Percentiles rank a stretch among this genome's conserved stretches.
Evolutionary conservation across 2,329 filamentous ascomycete species (phyloP).

Genomic region (Paecilomyces dactylethromorphus): DNA sequence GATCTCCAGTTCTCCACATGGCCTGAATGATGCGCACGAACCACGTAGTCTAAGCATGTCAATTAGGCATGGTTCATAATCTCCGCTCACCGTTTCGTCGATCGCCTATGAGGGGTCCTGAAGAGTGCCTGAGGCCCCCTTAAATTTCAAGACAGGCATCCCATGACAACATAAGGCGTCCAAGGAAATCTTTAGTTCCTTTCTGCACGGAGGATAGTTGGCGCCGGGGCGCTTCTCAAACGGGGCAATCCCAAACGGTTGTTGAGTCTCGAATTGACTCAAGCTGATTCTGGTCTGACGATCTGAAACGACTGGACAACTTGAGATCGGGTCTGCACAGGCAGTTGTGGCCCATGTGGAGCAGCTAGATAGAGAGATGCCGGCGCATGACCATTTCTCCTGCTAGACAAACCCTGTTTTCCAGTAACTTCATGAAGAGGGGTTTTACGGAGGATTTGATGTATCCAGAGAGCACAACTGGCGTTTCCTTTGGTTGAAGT

Average conservation of each 20-base stretch:
- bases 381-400: neutral
- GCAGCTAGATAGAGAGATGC: neutral
- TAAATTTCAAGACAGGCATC: neutral
- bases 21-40: neutral
- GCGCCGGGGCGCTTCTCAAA: neutral
- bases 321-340: neutral
- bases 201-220: neutral
- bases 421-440: neutral
- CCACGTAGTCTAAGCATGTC: neutral
- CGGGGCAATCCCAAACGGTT: neutral
- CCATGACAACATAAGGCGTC: neutral
- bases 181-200: neutral
- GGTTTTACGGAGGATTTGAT: neutral
- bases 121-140: neutral
- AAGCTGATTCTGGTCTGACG: neutral
- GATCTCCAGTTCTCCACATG: neutral
- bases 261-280: neutral
- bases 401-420: neutral
- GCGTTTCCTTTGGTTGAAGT: neutral
- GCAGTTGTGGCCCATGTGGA: neutral
- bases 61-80: neutral
- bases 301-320: neutral
- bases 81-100: neutral
- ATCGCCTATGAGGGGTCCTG: neutral
- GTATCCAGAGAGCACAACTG: neutral